Evolutionary conservation across 345 rosid species (phyloP).

Genomic region (Salix viminalis): DNA sequence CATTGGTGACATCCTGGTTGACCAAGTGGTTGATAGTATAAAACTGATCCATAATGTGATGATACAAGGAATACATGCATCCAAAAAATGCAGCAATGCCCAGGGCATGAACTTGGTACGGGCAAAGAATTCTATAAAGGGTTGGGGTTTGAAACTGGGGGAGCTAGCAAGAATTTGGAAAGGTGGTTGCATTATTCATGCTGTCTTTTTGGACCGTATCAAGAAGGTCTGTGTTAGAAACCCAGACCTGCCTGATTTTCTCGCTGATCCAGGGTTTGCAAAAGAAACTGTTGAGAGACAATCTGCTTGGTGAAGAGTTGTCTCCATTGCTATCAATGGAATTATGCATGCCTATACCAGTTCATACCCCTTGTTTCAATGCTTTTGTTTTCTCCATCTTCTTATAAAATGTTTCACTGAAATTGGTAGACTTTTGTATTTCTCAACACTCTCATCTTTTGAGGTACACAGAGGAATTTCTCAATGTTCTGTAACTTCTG

Average conservation of each 20-base stretch:
- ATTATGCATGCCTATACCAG: not conserved
- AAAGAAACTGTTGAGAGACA: conserved; percentile 30
- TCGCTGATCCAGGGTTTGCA: conserved; percentile 33
- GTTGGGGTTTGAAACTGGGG: conserved; percentile 16
- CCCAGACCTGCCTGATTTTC: conserved; percentile 19
- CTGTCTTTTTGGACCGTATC: conserved; percentile 23
- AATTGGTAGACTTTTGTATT: not conserved
- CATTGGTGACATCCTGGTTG: conserved; percentile 7
- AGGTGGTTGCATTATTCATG: conserved; percentile 19
- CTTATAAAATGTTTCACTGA: not conserved
- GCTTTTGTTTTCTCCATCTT: not conserved
- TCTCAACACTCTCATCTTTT: not conserved
- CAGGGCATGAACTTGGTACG: conserved; percentile 20
- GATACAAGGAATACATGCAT: conserved; percentile 19
- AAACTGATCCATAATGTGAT: conserved; percentile 17
- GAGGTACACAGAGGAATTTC: not conserved
- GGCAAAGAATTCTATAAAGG: conserved; percentile 9
- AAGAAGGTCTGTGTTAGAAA: conserved; percentile 32
- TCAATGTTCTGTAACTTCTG: not conserved
- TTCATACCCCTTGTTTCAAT: not conserved
- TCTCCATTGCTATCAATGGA: conserved; percentile 23
- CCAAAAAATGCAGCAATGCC: conserved; percentile 22
- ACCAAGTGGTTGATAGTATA: conserved; percentile 13
- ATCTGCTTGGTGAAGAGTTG: conserved; percentile 29
- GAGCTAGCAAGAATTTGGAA: conserved; percentile 12